phyloP scores from a whole-genome alignment of 345 rosid species.

The Raphanus sativus region DNA sequence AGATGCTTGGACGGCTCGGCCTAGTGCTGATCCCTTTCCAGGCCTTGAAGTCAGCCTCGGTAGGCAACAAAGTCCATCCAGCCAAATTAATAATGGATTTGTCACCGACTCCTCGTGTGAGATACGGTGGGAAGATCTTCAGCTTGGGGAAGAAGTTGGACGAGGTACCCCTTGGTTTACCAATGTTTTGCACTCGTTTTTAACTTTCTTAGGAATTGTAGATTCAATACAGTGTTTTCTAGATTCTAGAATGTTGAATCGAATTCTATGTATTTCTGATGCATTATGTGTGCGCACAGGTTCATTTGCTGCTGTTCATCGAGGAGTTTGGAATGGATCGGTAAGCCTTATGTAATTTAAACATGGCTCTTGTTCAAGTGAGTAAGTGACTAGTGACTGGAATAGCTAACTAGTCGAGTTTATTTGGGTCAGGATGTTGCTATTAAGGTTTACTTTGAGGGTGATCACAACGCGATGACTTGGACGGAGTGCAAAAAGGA shows the following conservation, averaged over 20 bases:
- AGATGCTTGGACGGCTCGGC: constrained; percentile 42
- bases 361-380: background rate
- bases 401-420: constrained; percentile 7
- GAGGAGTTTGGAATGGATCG: constrained; percentile 85
- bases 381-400: background rate
- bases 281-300: constrained; percentile 40
- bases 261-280: background rate
- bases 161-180: constrained; percentile 54
- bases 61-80: constrained; percentile 51
- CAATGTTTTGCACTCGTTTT: constrained; percentile 6
- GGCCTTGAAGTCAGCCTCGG: constrained; percentile 40
- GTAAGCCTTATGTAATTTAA: constrained; percentile 39
- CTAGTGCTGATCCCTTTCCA: constrained; percentile 33
- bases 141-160: constrained; percentile 72
- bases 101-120: constrained; percentile 46
- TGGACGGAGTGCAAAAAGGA: constrained; percentile 70
- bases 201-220: too few relatives aligned
- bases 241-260: background rate
- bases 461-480: constrained; percentile 56
- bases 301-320: constrained; percentile 71
- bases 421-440: constrained; percentile 70
- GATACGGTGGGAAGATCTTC: constrained; percentile 76
- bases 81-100: constrained; percentile 48
- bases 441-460: constrained; percentile 70
- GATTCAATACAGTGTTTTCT: too few relatives aligned